Conservation (phyloP, 2,329 filamentous ascomycete species). For the Aspergillus fischeri region DNA sequence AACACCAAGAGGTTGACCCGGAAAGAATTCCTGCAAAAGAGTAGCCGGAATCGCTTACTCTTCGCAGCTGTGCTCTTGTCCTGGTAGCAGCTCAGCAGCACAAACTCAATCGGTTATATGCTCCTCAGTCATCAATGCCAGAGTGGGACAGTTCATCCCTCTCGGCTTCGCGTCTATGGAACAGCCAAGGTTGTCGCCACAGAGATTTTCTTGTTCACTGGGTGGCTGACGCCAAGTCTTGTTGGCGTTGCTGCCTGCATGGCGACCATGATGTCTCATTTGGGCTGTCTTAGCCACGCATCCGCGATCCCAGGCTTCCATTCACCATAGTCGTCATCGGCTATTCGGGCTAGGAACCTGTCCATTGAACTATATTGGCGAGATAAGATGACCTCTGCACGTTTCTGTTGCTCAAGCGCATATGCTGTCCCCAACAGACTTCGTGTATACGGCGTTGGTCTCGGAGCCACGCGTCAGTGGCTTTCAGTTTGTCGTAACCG, state of each 20-base stretch:
- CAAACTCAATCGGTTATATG: constrained; percentile 39
- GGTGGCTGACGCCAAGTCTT: constrained; percentile 33
- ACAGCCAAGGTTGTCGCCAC: constrained; percentile 37
- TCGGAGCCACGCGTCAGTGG: constrained; percentile 38
- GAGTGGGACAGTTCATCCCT: constrained; percentile 29
- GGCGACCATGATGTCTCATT: constrained; percentile 38
- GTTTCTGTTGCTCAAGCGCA: not conserved
- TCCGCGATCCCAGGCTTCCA: constrained; percentile 28
- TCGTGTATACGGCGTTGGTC: constrained; percentile 38
- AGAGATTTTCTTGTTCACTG: constrained; percentile 33
- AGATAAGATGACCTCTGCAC: constrained; percentile 17
- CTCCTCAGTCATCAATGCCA: constrained; percentile 37
- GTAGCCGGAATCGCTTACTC: constrained; percentile 36
- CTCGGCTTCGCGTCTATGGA: constrained; percentile 36
- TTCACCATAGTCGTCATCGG: constrained; percentile 35
- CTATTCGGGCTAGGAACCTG: constrained; percentile 25
- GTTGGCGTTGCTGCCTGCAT: constrained; percentile 34
- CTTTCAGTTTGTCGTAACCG: constrained; percentile 42
- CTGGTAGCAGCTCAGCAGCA: constrained; percentile 40
- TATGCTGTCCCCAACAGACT: constrained; percentile 18
- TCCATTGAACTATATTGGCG: constrained; percentile 32
- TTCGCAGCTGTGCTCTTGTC: constrained; percentile 38
- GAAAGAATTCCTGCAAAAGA: constrained; percentile 37
- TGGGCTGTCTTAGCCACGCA: constrained; percentile 31
- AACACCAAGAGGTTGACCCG: constrained; percentile 40